A percentile compares a stretch with the other conserved stretches of the same genome.
Conservation (phyloP, 768 basidiomycete genomes). For the Suillus spraguei region DNA sequence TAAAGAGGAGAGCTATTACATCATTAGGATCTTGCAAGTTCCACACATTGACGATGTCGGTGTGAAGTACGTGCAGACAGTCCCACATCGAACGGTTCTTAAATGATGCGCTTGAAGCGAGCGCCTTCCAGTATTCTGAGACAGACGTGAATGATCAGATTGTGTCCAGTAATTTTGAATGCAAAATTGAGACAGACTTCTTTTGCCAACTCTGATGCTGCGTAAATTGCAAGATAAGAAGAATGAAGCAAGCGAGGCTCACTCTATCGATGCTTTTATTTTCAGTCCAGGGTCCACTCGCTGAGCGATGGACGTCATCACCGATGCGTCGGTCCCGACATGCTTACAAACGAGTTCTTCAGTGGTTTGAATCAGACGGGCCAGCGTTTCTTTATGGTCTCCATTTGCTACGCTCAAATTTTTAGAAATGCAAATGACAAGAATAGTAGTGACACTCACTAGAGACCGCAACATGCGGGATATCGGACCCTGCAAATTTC, state of each 20-base stretch:
- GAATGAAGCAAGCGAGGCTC: neutral
- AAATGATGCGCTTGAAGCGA: slow-evolving; percentile 19
- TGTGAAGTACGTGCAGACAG: slow-evolving; percentile 22
- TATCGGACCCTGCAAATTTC: neutral
- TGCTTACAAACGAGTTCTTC: neutral
- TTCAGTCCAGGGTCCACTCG: neutral
- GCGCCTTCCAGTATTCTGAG: slow-evolving; percentile 23
- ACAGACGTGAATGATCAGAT: neutral
- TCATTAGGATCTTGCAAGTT: slow-evolving; percentile 18
- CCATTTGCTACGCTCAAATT: neutral
- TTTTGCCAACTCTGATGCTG: slow-evolving; percentile 7
- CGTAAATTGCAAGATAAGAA: neutral
- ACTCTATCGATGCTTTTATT: neutral
- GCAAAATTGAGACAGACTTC: slow-evolving; percentile 9
- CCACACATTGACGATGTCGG: slow-evolving; percentile 23
- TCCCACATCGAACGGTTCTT: neutral
- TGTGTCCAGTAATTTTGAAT: slow-evolving; percentile 11
- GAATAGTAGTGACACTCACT: neutral
- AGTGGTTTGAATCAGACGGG: neutral
- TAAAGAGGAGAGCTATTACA: neutral
- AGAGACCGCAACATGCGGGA: neutral
- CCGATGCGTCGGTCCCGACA: neutral
- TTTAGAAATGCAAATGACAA: neutral
- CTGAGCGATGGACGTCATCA: neutral
- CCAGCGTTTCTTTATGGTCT: neutral